phyloP scores from a whole-genome alignment of 2,329 filamentous ascomycete genomes.

The Ascomycota sp. region DNA sequence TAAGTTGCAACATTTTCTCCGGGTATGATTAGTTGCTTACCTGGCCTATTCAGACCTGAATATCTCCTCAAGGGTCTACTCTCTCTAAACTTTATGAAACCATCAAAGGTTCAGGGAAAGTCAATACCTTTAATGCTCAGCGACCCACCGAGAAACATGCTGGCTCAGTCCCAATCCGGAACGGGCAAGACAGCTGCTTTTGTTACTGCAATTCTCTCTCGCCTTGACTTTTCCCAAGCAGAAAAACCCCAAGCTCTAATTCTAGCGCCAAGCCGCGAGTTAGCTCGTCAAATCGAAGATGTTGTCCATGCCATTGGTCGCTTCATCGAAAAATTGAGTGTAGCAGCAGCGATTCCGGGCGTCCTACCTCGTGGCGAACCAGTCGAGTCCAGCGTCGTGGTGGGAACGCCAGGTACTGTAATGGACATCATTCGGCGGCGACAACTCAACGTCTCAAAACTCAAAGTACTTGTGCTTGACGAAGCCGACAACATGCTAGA shows the following conservation, averaged over 20 bases:
- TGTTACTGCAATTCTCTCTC: slow-evolving; percentile 74
- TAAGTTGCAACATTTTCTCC: slow-evolving; percentile 14
- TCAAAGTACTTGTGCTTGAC: slow-evolving; percentile 78
- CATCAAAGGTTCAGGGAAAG: slow-evolving; percentile 94
- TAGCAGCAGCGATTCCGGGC: slow-evolving; percentile 71
- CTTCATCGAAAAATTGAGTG: slow-evolving; percentile 55
- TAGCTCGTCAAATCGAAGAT: slow-evolving; percentile 81
- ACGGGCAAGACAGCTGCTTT: slow-evolving; percentile 97
- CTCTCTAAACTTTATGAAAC: slow-evolving; percentile 75
- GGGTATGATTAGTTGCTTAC: not conserved
- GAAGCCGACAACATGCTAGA: slow-evolving; percentile 99
- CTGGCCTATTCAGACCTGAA: slow-evolving; percentile 10
- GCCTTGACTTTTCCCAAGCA: slow-evolving; percentile 52
- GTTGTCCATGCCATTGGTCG: slow-evolving; percentile 71
- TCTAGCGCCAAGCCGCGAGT: slow-evolving; percentile 79
- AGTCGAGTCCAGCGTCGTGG: slow-evolving; percentile 60
- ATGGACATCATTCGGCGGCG: slow-evolving; percentile 66
- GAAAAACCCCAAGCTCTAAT: slow-evolving; percentile 67
- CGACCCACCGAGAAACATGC: slow-evolving; percentile 80
- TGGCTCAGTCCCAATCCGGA: slow-evolving; percentile 96
- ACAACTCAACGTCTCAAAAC: slow-evolving; percentile 47
- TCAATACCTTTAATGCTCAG: slow-evolving; percentile 75
- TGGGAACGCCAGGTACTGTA: slow-evolving; percentile 86
- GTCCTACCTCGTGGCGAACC: slow-evolving; percentile 45
- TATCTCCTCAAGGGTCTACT: slow-evolving; percentile 58